A percentile compares a stretch with the other conserved stretches of the same genome.
Evolutionary conservation across 306 rosid genomes (phyloP).

Genomic region (Lathyrus tuberosus): DNA sequence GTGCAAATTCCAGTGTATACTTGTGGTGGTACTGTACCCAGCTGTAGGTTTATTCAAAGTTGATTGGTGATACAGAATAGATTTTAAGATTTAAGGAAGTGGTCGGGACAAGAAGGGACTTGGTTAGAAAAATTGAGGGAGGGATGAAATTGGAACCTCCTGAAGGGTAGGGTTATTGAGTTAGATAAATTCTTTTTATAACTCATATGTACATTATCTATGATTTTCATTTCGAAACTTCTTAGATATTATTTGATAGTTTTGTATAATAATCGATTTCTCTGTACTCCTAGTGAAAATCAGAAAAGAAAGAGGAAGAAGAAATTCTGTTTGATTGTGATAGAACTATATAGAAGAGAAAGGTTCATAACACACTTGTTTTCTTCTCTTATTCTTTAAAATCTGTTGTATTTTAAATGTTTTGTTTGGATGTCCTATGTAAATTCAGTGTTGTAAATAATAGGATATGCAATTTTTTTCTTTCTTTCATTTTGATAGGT

Average conservation of each 20-base stretch:
- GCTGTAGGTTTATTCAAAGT: conserved; percentile 40
- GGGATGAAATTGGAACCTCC: conserved; percentile 36
- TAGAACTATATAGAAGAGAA: conserved; percentile 29
- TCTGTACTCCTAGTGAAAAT: conserved; percentile 13
- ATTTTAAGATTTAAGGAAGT: conserved; percentile 33
- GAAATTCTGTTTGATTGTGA: conserved; percentile 31
- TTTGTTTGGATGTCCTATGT: not conserved
- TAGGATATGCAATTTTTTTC: not conserved
- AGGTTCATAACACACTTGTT: not conserved
- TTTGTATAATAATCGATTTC: conserved; percentile 37
- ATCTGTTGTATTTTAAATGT: not conserved
- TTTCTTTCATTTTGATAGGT: not conserved
- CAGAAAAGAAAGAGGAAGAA: conserved; percentile 13
- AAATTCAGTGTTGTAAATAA: not conserved
- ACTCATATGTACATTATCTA: conserved; percentile 38
- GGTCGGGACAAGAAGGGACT: conserved; percentile 26
- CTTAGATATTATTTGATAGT: conserved; percentile 33
- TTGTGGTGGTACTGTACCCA: conserved; percentile 39
- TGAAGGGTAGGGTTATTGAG: conserved; percentile 39
- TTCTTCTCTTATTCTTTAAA: not conserved
- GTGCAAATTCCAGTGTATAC: conserved; percentile 38
- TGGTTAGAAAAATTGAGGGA: conserved; percentile 22
- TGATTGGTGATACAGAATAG: conserved; percentile 17
- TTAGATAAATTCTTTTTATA: conserved; percentile 55
- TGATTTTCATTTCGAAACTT: conserved; percentile 36